A percentile compares a stretch with the other conserved stretches of the same genome.
Conservation (phyloP, 345 rosid species). For the Mallotus nudiflorus region DNA sequence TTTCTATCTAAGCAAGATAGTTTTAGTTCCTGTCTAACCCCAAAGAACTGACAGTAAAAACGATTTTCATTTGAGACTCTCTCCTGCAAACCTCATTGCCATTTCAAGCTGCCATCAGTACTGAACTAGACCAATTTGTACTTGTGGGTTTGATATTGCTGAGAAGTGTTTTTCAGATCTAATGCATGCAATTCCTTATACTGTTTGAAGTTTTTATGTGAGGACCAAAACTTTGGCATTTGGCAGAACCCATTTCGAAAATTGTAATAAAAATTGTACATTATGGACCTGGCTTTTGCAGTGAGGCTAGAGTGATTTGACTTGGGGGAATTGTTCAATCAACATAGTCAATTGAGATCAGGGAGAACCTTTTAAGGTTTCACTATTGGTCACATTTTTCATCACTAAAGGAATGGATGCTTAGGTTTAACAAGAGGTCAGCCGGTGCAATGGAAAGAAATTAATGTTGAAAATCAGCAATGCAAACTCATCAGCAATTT, state of each 20-base stretch:
- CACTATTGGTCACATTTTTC: background rate
- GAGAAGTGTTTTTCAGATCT: background rate
- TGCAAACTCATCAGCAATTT: background rate
- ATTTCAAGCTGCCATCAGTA: background rate
- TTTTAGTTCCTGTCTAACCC: background rate
- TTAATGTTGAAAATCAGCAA: background rate
- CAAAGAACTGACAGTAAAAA: background rate
- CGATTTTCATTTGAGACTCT: background rate
- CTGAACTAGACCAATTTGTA: background rate
- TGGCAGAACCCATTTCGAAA: too few species aligned
- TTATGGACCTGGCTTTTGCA: background rate
- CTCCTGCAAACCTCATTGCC: background rate
- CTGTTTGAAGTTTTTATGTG: background rate
- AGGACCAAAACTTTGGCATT: background rate
- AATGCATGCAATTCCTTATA: background rate
- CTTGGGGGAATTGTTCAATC: background rate
- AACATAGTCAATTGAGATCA: background rate
- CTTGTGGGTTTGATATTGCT: background rate
- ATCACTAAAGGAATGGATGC: conserved; percentile 1
- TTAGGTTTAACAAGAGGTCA: background rate
- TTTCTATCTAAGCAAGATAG: background rate
- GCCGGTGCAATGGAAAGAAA: background rate
- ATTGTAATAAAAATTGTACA: background rate
- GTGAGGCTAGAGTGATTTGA: background rate
- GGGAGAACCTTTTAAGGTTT: too few species aligned